Evolutionary conservation across 176 grass and related monocot species (phyloP), one percentile per base, ranked within the genome.

Genomic region (Rhynchospora tenuis): DNA sequence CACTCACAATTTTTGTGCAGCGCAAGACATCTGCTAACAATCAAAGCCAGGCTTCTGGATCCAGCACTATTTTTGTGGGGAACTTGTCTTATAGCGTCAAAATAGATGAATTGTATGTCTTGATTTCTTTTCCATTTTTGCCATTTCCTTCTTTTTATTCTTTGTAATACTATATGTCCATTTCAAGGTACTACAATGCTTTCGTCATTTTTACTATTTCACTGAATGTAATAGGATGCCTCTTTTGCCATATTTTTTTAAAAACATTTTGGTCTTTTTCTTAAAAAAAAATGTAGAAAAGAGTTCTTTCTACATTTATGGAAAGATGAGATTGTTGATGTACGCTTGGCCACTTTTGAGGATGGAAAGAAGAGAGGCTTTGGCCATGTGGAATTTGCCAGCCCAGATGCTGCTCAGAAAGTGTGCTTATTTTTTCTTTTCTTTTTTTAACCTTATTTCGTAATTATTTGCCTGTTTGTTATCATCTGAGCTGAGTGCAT

Each of bases 231-330:
- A 23, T 3, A 9, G 3, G 3, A 2, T n/a, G n/a, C 60, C 64
- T 52, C 13, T 46, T n/a, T 1, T 9, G 1, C 19, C 43, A 16
- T 59, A 45, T 27, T 16, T 2, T 72, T 43, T 81, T 51, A 2
- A 24, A 5, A 33, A 65, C 71, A 4, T 33, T 38, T 38, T 38
- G 22, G 74, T 9, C 69, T 81, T 17, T 59, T 19, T 14, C n/a
- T 61, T 1, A 45, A 61, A 2, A 59, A 46, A 13, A 78, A 80
- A 42, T 81, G 3, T 64, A 98, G 95, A 24, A 87, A 84, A 28
- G 75, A 89, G 72, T 98, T 98, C 59, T 98, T 98, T 31, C 69
- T n/a, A n/a, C n/a, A n/a, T n/a, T n/a, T n/a, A n/a, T n/a, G n/a
- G n/a, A n/a, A 82, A 54, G 85, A 80, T 33, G 90, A 93, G 84